Conservation (phyloP, 73 alveolate genomes). For the Uronychia binucleata region DNA sequence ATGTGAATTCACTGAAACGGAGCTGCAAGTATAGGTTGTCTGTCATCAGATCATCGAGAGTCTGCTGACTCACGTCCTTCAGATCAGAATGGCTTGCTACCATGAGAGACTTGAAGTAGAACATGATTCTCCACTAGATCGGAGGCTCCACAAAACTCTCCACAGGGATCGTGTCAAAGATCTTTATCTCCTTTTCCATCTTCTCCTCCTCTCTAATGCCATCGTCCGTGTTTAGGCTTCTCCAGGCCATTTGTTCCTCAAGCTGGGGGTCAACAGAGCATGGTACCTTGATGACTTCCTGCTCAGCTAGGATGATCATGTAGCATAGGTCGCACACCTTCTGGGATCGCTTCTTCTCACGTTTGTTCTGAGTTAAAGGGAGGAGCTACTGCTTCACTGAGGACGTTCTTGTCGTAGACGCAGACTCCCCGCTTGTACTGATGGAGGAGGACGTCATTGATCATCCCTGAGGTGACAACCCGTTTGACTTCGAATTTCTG, state of each 20-base stretch:
- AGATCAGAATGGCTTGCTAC: neutral
- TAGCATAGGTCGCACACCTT: constrained; percentile 61
- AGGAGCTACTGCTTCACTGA: neutral
- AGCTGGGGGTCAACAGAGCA: neutral
- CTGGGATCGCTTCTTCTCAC: constrained; percentile 32
- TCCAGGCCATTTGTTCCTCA: neutral
- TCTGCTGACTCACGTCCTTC: neutral
- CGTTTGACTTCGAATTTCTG: constrained; percentile 21
- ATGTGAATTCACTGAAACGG: neutral
- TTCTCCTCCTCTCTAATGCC: neutral
- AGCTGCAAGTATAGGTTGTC: constrained; percentile 9
- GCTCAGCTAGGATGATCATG: constrained; percentile 56
- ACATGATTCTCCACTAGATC: constrained; percentile 29
- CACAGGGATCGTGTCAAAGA: neutral
- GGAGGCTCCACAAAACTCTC: neutral
- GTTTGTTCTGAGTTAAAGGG: neutral
- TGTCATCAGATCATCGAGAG: neutral
- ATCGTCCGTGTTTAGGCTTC: neutral
- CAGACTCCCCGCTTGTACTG: constrained; percentile 50
- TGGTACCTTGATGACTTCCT: constrained; percentile 29
- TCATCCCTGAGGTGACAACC: constrained; percentile 52
- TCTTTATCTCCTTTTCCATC: neutral
- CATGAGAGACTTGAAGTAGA: neutral
- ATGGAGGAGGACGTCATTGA: constrained; percentile 24
- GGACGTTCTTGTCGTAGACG: constrained; percentile 20